Evolutionary conservation across 2,329 filamentous ascomycete genomes (phyloP), one percentile per base, ranked within the genome.

Genomic region (Sporothrix curviconia): DNA sequence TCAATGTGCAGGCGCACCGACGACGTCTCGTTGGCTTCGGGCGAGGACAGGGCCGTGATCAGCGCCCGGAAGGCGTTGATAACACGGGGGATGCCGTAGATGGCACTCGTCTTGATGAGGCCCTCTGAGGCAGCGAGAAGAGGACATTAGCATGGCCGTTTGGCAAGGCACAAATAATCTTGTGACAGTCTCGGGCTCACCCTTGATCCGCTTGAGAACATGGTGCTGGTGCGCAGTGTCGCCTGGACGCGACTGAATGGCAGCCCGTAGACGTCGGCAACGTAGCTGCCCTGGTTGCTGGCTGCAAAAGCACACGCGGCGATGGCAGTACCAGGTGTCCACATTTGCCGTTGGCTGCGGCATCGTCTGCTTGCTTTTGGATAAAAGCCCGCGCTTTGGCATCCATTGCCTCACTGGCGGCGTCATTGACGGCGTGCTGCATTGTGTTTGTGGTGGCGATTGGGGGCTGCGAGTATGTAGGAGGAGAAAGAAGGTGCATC

Each of bases 1-100:
- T 37, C 24, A 44, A 66, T 64, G 40, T 61, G 56, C 34, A 51
- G 57, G 34, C 64, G 54, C 28, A 61, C 59, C 0, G 65, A 65
- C 3, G 60, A 58, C 3, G 58, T 62, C 22, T 66, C 64, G 43
- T 63, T 64, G 14, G 63, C 63, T 8, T 58, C 60, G 4, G 60
- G 54, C 2, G 60, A 61, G 3, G 65, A 63, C 7, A 66, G 44
- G 8, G 34, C 62, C 9, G 44, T 56, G 50, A 66, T 55, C 15
- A 66, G 60, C 5, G 64, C 59, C 1, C 64, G 55, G 51, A 65
- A 66, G 30, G 65, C 64, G 55, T 66, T 66, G 57, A 66, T 66
- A 25, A 66, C 55, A 7, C 65, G 60, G 19, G 65, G 65, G 42
- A 66, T 66, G 43, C 65, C 65, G 36, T 63, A 66, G 25, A 66